Conservation (phyloP, 495 filamentous ascomycete species). For the Apiosordaria backusii region DNA sequence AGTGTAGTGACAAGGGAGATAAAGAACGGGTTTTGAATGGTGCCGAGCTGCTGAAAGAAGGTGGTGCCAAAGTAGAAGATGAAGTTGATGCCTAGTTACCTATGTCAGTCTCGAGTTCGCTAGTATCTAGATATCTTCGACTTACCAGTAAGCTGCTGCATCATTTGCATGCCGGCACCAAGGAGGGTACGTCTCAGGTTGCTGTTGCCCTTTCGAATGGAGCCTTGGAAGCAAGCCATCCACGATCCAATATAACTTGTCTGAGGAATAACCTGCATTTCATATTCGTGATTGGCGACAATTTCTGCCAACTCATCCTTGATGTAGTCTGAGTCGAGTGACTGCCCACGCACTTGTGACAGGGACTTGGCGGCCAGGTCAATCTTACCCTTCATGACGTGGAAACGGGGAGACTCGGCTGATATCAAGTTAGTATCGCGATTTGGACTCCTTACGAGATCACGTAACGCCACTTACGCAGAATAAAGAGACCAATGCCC, state of each 20-base stretch:
- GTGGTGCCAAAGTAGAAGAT: conserved; percentile 85
- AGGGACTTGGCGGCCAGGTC: conserved; percentile 60
- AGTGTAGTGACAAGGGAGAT: conserved; percentile 76
- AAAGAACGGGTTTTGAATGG: conserved; percentile 72
- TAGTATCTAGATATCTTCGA: background rate
- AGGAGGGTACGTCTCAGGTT: conserved; percentile 70
- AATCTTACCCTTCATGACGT: conserved; percentile 68
- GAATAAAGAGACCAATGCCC: conserved; percentile 55
- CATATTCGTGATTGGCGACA: conserved; percentile 77
- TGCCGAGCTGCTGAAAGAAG: conserved; percentile 69
- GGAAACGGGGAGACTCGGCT: conserved; percentile 75
- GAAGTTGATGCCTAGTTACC: conserved; percentile 67
- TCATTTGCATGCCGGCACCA: conserved; percentile 66
- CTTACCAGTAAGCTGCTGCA: conserved; percentile 57
- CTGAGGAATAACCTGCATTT: conserved; percentile 60
- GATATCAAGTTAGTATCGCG: background rate
- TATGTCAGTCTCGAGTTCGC: background rate
- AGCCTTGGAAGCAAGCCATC: conserved; percentile 59
- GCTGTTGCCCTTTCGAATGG: conserved; percentile 48
- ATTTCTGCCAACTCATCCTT: conserved; percentile 73
- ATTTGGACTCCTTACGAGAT: background rate
- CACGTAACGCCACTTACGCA: conserved; percentile 37
- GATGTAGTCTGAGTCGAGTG: conserved; percentile 60
- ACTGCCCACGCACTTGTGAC: conserved; percentile 62
- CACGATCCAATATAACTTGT: conserved; percentile 63